These are phyloP conservation scores for Apiospora koreana DNA, from an alignment of 2,329 filamentous ascomycete genomes.

Conservation along the genomic window DNA sequence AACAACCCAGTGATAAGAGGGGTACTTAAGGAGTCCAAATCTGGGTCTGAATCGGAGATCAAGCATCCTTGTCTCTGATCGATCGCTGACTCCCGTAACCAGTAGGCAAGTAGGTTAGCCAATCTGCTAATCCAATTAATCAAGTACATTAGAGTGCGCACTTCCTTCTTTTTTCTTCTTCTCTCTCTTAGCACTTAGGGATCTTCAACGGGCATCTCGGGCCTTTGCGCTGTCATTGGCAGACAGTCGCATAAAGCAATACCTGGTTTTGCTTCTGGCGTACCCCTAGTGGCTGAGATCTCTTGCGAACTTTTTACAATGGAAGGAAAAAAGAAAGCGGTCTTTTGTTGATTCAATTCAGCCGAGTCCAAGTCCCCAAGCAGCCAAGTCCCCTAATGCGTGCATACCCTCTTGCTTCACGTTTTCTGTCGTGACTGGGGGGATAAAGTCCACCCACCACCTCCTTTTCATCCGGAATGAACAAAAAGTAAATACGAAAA, in stretches of 20 bases:
- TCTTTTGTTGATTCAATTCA: neutral
- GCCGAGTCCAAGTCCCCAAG: slow-evolving; percentile 5
- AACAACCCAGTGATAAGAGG: neutral
- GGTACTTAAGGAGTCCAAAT: neutral
- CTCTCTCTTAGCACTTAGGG: neutral
- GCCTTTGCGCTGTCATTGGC: neutral
- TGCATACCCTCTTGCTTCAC: neutral
- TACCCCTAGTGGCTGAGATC: neutral
- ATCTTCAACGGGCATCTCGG: neutral
- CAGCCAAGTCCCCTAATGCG: neutral
- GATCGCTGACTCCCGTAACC: neutral
- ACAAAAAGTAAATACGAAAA: neutral
- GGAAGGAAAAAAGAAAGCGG: neutral
- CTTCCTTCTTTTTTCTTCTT: neutral
- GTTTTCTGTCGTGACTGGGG: neutral
- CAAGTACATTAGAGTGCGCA: neutral
- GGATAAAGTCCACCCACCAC: neutral
- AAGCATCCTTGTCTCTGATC: slow-evolving; percentile 7
- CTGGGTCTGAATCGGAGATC: neutral
- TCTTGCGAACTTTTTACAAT: neutral
- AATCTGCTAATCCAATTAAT: neutral
- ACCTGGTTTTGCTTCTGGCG: neutral
- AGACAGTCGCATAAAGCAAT: neutral
- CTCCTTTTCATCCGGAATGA: neutral
- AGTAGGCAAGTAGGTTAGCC: too few species aligned